phyloP scores from a whole-genome alignment of 2,329 filamentous ascomycete species.

The Didymella lethalis region DNA sequence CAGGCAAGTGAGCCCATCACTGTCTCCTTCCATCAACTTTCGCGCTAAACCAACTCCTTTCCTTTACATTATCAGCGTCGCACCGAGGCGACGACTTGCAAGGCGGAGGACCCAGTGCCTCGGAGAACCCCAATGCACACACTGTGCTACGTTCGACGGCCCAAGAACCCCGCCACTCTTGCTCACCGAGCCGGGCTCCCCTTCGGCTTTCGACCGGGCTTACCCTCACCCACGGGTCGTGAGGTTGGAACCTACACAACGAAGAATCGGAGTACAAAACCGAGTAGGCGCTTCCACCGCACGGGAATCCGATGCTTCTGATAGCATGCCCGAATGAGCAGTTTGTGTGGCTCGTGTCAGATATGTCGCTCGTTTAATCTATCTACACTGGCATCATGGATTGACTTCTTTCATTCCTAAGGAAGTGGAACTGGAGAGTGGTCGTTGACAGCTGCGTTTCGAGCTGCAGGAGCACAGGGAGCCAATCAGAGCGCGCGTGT shows the following conservation, averaged over 20 bases:
- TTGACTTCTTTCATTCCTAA: not conserved
- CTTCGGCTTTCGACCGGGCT: not conserved
- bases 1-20: not conserved
- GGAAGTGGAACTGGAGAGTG: not conserved
- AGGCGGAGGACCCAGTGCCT: not conserved
- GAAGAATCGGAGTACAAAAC: not conserved
- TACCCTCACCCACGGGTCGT: not conserved
- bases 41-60: not conserved
- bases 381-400: not conserved
- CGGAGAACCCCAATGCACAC: not conserved
- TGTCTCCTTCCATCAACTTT: not conserved
- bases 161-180: not conserved
- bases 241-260: not conserved
- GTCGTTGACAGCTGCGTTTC: not conserved
- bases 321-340: not conserved
- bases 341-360: not conserved
- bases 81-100: not conserved
- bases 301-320: not conserved
- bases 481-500: not conserved
- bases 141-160: not conserved
- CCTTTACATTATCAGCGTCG: not conserved
- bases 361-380: not conserved
- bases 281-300: not conserved
- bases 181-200: not conserved
- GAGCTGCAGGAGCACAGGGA: not conserved